Percentiles rank a stretch among this genome's conserved stretches.
phyloP scores from a whole-genome alignment of 192 early-diverging fungal species.

The Coemansia sp. region DNA sequence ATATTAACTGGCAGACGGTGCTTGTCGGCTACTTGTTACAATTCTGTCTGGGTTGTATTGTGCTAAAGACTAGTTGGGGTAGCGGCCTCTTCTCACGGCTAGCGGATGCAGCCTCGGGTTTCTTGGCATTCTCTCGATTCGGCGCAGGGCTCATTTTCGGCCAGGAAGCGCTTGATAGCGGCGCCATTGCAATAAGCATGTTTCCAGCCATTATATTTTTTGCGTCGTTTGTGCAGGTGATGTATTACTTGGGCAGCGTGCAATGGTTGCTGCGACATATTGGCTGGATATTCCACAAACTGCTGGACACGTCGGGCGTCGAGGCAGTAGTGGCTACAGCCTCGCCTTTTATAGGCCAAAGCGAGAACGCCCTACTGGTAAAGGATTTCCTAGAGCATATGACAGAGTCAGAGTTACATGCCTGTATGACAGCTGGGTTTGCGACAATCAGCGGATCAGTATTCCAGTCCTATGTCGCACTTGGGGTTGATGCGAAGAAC shows the following conservation, averaged over 20 bases:
- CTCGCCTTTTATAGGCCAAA: constrained; percentile 84
- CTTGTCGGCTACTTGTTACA: constrained; percentile 67
- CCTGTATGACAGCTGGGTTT: constrained; percentile 84
- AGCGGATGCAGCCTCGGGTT: constrained; percentile 58
- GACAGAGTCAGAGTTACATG: constrained; percentile 83
- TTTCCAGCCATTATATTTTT: constrained; percentile 89
- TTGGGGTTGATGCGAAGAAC: constrained; percentile 64
- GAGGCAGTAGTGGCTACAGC: constrained; percentile 83
- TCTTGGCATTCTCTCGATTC: constrained; percentile 63
- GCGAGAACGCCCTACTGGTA: constrained; percentile 81
- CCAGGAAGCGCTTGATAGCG: constrained; percentile 37
- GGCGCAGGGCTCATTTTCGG: constrained; percentile 69
- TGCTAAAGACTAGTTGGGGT: constrained; percentile 70
- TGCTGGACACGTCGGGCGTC: constrained; percentile 77
- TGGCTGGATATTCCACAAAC: constrained; percentile 64
- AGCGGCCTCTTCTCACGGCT: constrained; percentile 70
- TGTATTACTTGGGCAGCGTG: constrained; percentile 81
- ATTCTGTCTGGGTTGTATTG: constrained; percentile 78
- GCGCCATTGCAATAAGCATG: constrained; percentile 66
- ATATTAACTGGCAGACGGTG: constrained; percentile 78
- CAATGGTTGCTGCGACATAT: constrained; percentile 74
- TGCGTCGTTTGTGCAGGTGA: constrained; percentile 76
- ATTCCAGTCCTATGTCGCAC: constrained; percentile 67
- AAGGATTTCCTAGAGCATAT: constrained; percentile 78
- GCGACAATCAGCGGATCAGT: constrained; percentile 89